A percentile compares a stretch with the other conserved stretches of the same genome.
phyloP scores from a whole-genome alignment of 768 basidiomycete genomes.

The Pleurotus citrinopileatus region DNA sequence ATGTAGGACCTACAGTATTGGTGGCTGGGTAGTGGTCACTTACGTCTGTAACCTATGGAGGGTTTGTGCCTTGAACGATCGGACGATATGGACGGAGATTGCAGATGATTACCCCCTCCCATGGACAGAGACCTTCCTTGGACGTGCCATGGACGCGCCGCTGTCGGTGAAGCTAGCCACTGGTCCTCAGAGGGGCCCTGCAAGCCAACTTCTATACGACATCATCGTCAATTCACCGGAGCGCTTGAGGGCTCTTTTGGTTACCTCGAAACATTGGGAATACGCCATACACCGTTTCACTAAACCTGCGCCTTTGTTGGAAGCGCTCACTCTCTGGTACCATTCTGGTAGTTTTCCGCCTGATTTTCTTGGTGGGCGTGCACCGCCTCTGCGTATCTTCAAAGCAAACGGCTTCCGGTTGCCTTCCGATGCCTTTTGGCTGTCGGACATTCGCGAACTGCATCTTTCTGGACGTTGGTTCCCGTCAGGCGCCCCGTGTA shows the following conservation, averaged over 20 bases:
- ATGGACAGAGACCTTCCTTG: slow-evolving; percentile 40
- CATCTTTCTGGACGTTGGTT: slow-evolving; percentile 17
- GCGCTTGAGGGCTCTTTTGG: neutral
- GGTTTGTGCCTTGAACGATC: neutral
- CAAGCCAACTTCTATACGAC: neutral
- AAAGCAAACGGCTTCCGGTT: neutral
- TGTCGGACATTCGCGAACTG: slow-evolving; percentile 12
- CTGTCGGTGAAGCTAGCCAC: slow-evolving; percentile 12
- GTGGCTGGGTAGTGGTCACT: neutral
- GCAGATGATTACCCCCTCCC: slow-evolving; percentile 16
- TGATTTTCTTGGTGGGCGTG: neutral
- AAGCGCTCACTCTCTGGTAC: too few relatives aligned
- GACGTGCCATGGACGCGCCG: slow-evolving; percentile 40
- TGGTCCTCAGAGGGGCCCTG: neutral
- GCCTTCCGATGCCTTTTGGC: neutral
- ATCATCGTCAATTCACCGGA: neutral
- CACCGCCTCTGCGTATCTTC: neutral
- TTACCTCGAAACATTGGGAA: neutral
- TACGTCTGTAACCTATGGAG: neutral
- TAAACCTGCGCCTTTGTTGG: neutral
- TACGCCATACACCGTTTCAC: neutral
- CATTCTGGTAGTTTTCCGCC: too few relatives aligned
- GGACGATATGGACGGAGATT: neutral
- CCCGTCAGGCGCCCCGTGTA: slow-evolving; percentile 28
- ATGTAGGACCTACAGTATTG: neutral